Evolutionary conservation across 1,284 basidiomycete species (phyloP), one percentile per base, ranked within the genome.

Genomic region (Cutaneotrichosporon daszewskae): DNA sequence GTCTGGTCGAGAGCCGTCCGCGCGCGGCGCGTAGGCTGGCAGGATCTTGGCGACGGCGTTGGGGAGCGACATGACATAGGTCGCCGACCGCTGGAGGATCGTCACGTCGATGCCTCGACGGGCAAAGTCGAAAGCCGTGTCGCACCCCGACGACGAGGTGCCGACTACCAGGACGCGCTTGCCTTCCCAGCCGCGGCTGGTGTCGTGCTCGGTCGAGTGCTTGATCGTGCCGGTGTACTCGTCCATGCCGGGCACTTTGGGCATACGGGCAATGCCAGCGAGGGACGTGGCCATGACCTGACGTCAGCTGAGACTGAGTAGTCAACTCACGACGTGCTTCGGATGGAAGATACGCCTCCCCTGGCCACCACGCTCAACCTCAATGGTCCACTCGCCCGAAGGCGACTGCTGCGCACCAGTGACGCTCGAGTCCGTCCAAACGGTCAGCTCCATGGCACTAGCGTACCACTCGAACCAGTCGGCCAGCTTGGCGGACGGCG

Each of bases 161-260:
- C 81, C 81, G 12, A 83, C 68, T 4, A 83, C 75, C 5, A 76
- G 74, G 3, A 78, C 79, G 51, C 76, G 79, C 68, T 82, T 81
- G 19, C 77, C 78, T 4, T 57, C 52, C 54, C 76, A 77, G 33
- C 77, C 75, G 10, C 59, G 58, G 0, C 76, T 76, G 14, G 55
- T 62, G 34, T 74, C 75, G 59, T 81, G 75, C 31, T 73, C 51
- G 4, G 66, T 73, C 5, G 81, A 82, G 62, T 83, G 82, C 19
- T 79, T 54, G 1, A 77, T 64, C 38, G 74, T 57, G 8, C 36
- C 36, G 51, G 75, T 73, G 62, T 78, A 83, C 6, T 66, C 63
- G 12, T 77, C 73, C n/a, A n/a, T n/a, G 11, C 60, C 61, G 7
- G 58, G 56, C 12, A 59, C 41, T 3, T 41, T 18, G n/a, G 60